Conservation (phyloP, 2,329 filamentous ascomycete species). For the Talaromyces sp. region DNA sequence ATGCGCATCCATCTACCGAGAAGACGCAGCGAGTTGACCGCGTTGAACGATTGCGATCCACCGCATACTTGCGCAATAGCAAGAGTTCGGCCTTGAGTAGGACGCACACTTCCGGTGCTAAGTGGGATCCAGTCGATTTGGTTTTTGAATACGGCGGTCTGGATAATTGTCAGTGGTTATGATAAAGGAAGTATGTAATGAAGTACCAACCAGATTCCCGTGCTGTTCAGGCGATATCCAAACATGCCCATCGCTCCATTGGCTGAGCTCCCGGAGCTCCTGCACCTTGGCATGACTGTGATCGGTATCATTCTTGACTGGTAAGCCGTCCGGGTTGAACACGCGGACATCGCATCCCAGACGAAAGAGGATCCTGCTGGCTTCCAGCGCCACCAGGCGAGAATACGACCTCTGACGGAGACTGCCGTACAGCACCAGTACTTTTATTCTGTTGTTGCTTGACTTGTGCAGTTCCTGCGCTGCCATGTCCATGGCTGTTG, state of each 20-base stretch:
- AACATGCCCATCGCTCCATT: constrained; percentile 63
- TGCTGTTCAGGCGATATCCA: constrained; percentile 66
- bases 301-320: constrained; percentile 60
- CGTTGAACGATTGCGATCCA: constrained; percentile 64
- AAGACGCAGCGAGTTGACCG: constrained; percentile 61
- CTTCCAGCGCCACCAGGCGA: constrained; percentile 56
- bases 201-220: constrained; percentile 52
- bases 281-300: constrained; percentile 57
- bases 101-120: constrained; percentile 57
- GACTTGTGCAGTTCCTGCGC: constrained; percentile 41
- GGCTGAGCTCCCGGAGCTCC: constrained; percentile 57
- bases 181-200: neutral
- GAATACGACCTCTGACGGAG: constrained; percentile 56
- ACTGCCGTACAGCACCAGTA: constrained; percentile 60
- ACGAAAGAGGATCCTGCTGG: constrained; percentile 56
- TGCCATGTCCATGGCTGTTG: constrained; percentile 49
- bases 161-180: constrained; percentile 2
- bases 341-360: constrained; percentile 64
- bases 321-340: constrained; percentile 55
- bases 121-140: constrained; percentile 69
- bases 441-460: constrained; percentile 44
- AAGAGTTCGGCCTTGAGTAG: constrained; percentile 62
- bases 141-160: constrained; percentile 64
- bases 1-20: constrained; percentile 67
- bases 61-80: constrained; percentile 60